Conservation (phyloP, 139 green algal genomes). For the Micractinium conductrix region DNA sequence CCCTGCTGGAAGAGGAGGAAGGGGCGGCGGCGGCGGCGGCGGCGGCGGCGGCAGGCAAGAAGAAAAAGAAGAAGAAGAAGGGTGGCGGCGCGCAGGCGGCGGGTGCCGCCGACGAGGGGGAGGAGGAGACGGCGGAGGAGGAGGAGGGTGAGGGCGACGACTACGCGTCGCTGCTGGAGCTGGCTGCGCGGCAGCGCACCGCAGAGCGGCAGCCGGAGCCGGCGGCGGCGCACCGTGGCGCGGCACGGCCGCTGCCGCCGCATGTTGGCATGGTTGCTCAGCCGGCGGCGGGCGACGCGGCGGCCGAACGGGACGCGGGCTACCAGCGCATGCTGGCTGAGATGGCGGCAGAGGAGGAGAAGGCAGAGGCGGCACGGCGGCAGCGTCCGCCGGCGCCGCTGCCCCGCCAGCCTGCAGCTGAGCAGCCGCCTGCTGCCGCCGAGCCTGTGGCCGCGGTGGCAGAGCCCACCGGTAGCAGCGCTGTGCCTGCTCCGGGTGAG, state of each 20-base stretch:
- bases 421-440: background rate
- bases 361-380: background rate
- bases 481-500: background rate
- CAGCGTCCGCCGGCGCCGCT: background rate
- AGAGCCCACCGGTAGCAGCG: background rate
- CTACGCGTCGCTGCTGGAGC: background rate
- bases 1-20: background rate
- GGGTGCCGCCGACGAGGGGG: background rate
- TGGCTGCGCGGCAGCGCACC: background rate
- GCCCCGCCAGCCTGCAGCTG: background rate
- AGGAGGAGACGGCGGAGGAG: background rate
- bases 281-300: background rate
- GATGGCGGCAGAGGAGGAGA: background rate
- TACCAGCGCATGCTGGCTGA: constrained; percentile 4
- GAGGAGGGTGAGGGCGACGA: background rate
- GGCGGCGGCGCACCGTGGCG: background rate
- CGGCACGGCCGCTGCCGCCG: background rate
- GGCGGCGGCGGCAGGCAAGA: background rate
- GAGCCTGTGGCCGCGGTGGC: no score
- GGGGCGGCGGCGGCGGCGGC: background rate
- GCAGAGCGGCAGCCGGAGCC: background rate
- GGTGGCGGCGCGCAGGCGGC: background rate
- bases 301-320: background rate
- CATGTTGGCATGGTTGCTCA: background rate
- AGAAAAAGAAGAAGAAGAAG: constrained; percentile 15